phyloP scores from a whole-genome alignment of 208 protist genomes.

The Angomonas ambiguus region DNA sequence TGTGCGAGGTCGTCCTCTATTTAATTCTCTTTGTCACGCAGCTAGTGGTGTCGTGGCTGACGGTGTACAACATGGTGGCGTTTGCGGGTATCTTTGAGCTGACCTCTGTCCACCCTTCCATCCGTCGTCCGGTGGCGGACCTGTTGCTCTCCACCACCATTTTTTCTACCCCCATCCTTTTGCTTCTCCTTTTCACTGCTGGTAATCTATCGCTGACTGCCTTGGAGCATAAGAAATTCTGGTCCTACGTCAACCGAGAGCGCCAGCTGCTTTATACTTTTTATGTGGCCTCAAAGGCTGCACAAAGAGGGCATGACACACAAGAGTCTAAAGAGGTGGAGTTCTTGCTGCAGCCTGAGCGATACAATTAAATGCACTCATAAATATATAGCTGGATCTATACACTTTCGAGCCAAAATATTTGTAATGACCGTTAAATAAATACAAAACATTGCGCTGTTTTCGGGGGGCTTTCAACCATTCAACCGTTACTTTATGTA shows the following conservation, averaged over 20 bases:
- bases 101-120: background rate
- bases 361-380: background rate
- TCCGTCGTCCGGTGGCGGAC: background rate
- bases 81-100: background rate
- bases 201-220: slow-evolving; percentile 70
- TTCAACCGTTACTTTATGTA: no score
- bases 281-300: background rate
- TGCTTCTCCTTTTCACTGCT: slow-evolving; percentile 49
- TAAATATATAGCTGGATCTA: background rate
- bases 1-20: slow-evolving; percentile 73
- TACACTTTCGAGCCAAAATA: background rate
- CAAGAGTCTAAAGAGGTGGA: background rate
- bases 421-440: background rate
- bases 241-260: slow-evolving; percentile 31
- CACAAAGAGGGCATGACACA: background rate
- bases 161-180: slow-evolving; percentile 16
- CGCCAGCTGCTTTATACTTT: slow-evolving; percentile 16
- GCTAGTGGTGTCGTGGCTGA: background rate
- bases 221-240: slow-evolving; percentile 62
- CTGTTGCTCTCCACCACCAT: background rate
- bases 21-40: slow-evolving; percentile 14
- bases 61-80: background rate
- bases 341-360: background rate
- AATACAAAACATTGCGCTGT: no score
- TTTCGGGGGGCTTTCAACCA: no score